Base-by-base conservation (phyloP, 2,329 filamentous ascomycete genomes). In the Pochonia chlamydosporia region DNA sequence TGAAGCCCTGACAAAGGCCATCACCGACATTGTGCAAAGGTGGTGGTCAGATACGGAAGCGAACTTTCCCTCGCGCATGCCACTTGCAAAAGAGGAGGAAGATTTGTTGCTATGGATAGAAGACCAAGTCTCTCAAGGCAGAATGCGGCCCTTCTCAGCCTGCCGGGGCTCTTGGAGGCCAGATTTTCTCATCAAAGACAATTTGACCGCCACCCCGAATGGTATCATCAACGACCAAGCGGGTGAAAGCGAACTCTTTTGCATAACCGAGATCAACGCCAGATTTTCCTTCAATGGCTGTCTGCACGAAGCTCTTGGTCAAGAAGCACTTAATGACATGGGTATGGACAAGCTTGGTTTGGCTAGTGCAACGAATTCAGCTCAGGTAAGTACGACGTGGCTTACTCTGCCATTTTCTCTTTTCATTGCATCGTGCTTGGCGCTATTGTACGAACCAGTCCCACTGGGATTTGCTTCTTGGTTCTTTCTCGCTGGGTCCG, bases 191-290 rank as follows among this genome's bases (percentile, higher is more conserved):
- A 57, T 71, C 2, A 65, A 66, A 23, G 54, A 63, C 3, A 40
- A 57, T 14, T 26, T 45, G 1, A 46, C 28, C 3, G 30, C 13
- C 9, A n/a, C n/a, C n/a, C 16, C 13, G 9, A 18, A 11, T 3
- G 9, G 36, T n/a, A 7, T 9, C 24, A 33, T 40, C 2, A 31
- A 48, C 1, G 49, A 43, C 14, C 14, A 46, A 11, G 5, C 16
- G 4, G 14, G 33, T 14, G 59, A 66, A 28, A 56, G 54, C 13
- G 59, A 66, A 26, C 55, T 54, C 13, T 65, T 59, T 23, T 48
- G 59, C 6, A 62, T 71, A 5, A 67, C 66, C 3, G 69, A 71
- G 20, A 70, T 71, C 30, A 71, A 71, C 41, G 67, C 65, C 1
- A 61, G 69, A 0, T 71, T 70, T 43, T 56, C 59, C 10, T 70